Conservation (phyloP, 768 basidiomycete genomes). For the Leccinum sublutescens region DNA sequence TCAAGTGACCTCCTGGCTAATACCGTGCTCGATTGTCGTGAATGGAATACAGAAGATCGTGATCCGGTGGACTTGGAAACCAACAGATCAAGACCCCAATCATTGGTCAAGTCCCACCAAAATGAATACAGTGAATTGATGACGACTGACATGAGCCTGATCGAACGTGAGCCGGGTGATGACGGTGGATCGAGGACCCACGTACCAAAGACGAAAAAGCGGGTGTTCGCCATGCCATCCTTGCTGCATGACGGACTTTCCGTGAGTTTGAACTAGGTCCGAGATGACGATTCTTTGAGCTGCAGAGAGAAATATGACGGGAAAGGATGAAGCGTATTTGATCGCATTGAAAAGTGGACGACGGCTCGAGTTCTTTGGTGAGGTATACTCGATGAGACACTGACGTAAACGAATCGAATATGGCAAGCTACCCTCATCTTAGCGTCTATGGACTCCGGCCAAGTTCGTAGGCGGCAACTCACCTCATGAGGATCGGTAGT, state of each 20-base stretch:
- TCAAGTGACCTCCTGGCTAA: slow-evolving; percentile 20
- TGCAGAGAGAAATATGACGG: slow-evolving; percentile 92
- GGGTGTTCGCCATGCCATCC: slow-evolving; percentile 75
- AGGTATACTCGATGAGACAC: slow-evolving; percentile 81
- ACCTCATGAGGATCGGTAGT: slow-evolving; percentile 88
- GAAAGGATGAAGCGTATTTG: slow-evolving; percentile 96
- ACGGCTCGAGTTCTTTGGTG: slow-evolving; percentile 57
- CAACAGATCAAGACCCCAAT: slow-evolving; percentile 91
- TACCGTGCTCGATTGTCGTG: slow-evolving; percentile 38
- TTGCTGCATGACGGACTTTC: slow-evolving; percentile 40
- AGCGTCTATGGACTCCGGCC: not conserved
- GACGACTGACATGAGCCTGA: slow-evolving; percentile 78
- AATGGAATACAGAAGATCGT: slow-evolving; percentile 45
- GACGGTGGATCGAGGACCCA: not conserved
- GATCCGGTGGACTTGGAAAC: slow-evolving; percentile 33
- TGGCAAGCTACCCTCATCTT: slow-evolving; percentile 54
- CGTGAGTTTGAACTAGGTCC: slow-evolving; percentile 54
- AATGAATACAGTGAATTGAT: slow-evolving; percentile 94
- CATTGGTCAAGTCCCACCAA: slow-evolving; percentile 99
- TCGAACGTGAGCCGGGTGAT: slow-evolving; percentile 4
- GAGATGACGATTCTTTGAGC: slow-evolving; percentile 72
- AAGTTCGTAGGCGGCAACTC: slow-evolving; percentile 16
- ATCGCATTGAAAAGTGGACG: slow-evolving; percentile 87
- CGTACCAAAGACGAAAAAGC: slow-evolving; percentile 84
- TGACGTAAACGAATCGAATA: slow-evolving; percentile 93